Conservation (phyloP, 306 rosid genomes). For the Lithocarpus polystachyus region DNA sequence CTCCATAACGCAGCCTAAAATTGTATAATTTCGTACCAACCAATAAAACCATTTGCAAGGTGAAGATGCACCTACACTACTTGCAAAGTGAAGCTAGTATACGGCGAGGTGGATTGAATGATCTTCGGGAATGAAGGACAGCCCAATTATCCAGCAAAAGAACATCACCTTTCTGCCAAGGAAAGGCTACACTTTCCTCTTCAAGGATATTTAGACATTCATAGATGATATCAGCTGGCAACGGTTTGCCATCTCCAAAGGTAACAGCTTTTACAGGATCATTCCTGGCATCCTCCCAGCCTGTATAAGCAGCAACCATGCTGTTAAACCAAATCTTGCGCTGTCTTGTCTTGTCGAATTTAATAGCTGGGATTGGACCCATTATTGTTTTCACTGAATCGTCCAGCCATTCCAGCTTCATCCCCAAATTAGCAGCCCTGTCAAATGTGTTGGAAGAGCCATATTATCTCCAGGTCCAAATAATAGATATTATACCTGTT, state of each 20-base stretch:
- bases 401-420: constrained; percentile 82
- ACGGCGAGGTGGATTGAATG: constrained; percentile 69
- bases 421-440: constrained; percentile 79
- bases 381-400: constrained; percentile 68
- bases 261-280: constrained; percentile 83
- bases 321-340: constrained; percentile 88
- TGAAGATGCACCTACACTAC: neutral
- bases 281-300: constrained; percentile 51
- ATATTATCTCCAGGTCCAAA: neutral
- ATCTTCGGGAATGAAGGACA: constrained; percentile 70
- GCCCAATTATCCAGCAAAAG: constrained; percentile 78
- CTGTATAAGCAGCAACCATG: constrained; percentile 84
- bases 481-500: neutral
- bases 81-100: constrained; percentile 54
- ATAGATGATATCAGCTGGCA: constrained; percentile 55
- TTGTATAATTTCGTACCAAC: neutral
- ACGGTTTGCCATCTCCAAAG: constrained; percentile 69
- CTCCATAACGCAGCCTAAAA: neutral
- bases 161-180: constrained; percentile 72
- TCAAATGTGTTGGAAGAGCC: neutral
- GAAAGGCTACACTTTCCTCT: constrained; percentile 68
- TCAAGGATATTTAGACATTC: constrained; percentile 68
- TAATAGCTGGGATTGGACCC: constrained; percentile 88
- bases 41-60: neutral
- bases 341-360: constrained; percentile 46